Evolutionary conservation across 192 early-diverging fungal genomes (phyloP).

Genomic region (Rhizophagus sp.): DNA sequence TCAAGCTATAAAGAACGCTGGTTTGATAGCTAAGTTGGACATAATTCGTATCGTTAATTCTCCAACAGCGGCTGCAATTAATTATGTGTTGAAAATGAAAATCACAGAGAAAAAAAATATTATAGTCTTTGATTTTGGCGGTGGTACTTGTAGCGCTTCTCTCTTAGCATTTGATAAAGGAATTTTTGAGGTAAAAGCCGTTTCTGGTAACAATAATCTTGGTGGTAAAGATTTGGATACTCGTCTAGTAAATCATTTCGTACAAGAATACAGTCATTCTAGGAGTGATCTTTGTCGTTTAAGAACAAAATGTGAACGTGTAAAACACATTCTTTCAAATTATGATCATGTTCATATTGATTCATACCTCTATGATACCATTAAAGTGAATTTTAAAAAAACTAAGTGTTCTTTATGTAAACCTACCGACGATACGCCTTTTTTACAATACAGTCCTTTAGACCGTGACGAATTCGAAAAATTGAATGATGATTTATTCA

Average conservation of each 20-base stretch:
- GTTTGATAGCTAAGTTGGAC: no score
- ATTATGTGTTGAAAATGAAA: no score
- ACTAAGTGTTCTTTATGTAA: no score
- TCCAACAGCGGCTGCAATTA: no score
- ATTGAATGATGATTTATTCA: neutral
- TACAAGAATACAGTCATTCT: neutral
- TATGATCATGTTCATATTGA: no score
- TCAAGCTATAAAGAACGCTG: no score
- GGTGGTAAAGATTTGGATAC: neutral
- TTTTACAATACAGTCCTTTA: no score
- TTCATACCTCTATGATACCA: no score
- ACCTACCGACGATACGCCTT: no score
- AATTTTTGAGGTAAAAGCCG: conserved; percentile 91
- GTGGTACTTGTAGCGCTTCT: conserved; percentile 92
- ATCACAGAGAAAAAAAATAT: conserved; percentile 56
- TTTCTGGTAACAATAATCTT: conserved; percentile 81
- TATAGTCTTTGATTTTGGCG: conserved; percentile 89
- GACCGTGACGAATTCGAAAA: neutral
- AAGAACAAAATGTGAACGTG: neutral
- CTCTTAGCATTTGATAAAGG: conserved; percentile 87
- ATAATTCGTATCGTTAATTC: no score
- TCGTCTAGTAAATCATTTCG: conserved; percentile 18
- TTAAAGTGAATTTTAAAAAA: no score
- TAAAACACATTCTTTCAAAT: neutral
- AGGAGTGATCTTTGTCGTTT: neutral